phyloP scores from a whole-genome alignment of 345 rosid species.

The Nephelium lappaceum region DNA sequence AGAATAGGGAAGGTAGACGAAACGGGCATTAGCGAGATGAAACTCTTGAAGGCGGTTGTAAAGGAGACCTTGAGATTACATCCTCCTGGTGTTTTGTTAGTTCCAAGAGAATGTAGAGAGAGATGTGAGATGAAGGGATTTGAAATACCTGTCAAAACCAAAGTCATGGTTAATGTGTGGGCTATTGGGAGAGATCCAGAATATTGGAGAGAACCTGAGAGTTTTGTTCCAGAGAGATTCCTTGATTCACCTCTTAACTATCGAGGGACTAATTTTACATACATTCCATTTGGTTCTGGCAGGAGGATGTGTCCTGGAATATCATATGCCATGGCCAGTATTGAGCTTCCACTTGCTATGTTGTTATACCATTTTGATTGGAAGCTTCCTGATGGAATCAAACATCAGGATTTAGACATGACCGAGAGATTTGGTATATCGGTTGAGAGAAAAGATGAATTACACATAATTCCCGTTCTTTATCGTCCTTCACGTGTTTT shows the following conservation, averaged over 20 bases:
- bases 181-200: background rate
- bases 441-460: conserved; percentile 23
- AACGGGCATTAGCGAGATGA: conserved; percentile 13
- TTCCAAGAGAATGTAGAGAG: conserved; percentile 12
- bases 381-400: conserved; percentile 36
- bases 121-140: background rate
- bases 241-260: conserved; percentile 10
- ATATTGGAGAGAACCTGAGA: conserved; percentile 35
- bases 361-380: conserved; percentile 19
- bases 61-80: conserved; percentile 33
- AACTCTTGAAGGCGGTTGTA: conserved; percentile 16
- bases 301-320: background rate
- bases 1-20: conserved; percentile 23
- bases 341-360: conserved; percentile 27
- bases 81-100: too few relatives aligned
- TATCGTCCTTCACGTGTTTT: too few relatives aligned
- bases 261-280: conserved; percentile 17
- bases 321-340: background rate
- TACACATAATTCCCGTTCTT: conserved; percentile 15
- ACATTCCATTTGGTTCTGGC: background rate
- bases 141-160: conserved; percentile 25
- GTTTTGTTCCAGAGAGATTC: conserved; percentile 34
- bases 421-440: conserved; percentile 37
- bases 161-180: conserved; percentile 15
- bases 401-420: conserved; percentile 41